Base-by-base conservation (phyloP, 2,329 filamentous ascomycete genomes). In the Fusarium denticulatum region DNA sequence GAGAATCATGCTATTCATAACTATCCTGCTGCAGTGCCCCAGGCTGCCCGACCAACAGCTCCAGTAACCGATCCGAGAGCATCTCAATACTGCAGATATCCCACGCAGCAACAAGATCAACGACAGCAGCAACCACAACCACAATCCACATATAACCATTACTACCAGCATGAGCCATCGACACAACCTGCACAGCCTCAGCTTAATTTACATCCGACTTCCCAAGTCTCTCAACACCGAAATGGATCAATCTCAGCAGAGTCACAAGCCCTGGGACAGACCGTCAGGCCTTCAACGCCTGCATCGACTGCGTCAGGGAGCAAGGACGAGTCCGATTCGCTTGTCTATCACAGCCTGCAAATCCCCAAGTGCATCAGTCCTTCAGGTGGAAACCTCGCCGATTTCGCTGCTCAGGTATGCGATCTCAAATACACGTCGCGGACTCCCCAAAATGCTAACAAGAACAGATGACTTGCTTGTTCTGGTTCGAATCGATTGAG, bases 401-500 rank as follows among this genome's bases (percentile, higher is more conserved):
- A 96, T 78, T 95, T 97, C 81, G 93, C 94, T 59, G 94, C 94
- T 64, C 90, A 95, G 87, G 93, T 95, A 83, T 76, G 86, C 47
- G n/a, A 55, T 18, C 13, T 26, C 28, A 20, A 37, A 37, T 15
- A 18, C 24, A 18, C 22, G 3, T 32, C 26, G 7, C 26, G 37
- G 12, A 20, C 15, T 37, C 36, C 18, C 20, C 42, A 14, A 50
- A 37, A 30, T 49, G 46, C 72, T 77, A 56, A 77, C 28, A 32
- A 43, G 24, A n/a, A 45, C 78, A 97, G 94, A 94, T 98, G 82
- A 97, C 96, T 18, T 98, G 96, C 80, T 87, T 99, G 20, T 98
- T 98, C 84, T 98, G 96, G 96, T 98, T 98, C 80, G 95, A 98
- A 82, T 93, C 93, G 22, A 92, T 93, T 47, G 88, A 92, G n/a